phyloP scores from a whole-genome alignment of 441 rosid genomes.

The Bocquillonia castaneifolia region DNA sequence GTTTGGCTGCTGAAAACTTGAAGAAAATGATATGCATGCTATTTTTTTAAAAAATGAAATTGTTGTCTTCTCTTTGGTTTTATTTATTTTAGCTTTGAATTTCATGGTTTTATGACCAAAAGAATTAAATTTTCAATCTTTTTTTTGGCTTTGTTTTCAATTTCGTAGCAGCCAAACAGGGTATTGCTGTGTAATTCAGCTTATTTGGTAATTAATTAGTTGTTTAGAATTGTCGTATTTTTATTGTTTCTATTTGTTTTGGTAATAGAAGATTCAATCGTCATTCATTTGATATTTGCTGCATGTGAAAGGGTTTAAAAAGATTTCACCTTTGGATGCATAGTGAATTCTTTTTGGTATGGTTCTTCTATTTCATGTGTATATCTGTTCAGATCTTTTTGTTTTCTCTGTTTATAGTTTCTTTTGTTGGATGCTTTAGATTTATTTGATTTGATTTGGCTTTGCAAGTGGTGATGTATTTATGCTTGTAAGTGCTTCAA shows the following conservation, averaged over 20 bases:
- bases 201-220: not conserved
- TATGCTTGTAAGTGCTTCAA: not conserved
- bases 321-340: not conserved
- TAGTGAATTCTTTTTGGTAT: not conserved
- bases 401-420: no score
- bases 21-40: no score
- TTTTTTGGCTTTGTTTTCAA: not conserved
- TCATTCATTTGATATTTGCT: not conserved
- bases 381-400: not conserved
- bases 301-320: not conserved
- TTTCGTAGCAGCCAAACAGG: not conserved
- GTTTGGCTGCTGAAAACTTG: no score
- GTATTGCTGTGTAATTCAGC: not conserved
- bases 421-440: not conserved
- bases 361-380: not conserved
- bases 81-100: not conserved
- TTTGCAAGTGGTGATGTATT: not conserved
- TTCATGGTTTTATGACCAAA: not conserved
- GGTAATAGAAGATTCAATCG: not conserved
- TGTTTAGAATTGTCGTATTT: not conserved
- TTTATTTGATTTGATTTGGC: not conserved
- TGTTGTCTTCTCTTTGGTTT: not conserved
- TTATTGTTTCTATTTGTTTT: not conserved
- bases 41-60: not conserved
- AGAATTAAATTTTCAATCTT: not conserved